These are phyloP conservation scores for Asterophora parasitica DNA, from an alignment of 768 basidiomycete species.

Conservation along the genomic window DNA sequence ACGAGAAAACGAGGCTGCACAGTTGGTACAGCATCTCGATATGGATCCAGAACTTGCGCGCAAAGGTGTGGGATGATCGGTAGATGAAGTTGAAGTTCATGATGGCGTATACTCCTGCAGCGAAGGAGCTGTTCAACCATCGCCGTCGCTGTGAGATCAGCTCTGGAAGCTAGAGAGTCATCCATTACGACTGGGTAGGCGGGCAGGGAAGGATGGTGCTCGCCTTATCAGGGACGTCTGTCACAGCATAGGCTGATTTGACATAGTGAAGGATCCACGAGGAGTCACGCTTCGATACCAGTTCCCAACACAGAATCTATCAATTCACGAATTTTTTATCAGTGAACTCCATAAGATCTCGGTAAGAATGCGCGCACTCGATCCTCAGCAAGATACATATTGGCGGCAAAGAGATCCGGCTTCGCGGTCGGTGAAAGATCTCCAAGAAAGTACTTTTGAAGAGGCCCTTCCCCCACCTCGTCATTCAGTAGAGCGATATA, in stretches of 20 bases:
- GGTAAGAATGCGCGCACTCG: constrained; percentile 40
- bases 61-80: constrained; percentile 75
- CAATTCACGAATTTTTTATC: neutral
- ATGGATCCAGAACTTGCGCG: constrained; percentile 92
- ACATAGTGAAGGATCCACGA: constrained; percentile 96
- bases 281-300: constrained; percentile 86
- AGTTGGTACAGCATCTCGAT: constrained; percentile 89
- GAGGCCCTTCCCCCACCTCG: constrained; percentile 71
- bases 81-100: constrained; percentile 96
- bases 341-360: too few species aligned
- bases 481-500: constrained; percentile 93
- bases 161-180: constrained; percentile 64
- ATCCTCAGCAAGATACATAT: constrained; percentile 96
- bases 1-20: constrained; percentile 89
- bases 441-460: constrained; percentile 97
- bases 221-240: constrained; percentile 90
- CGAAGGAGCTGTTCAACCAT: constrained; percentile 98
- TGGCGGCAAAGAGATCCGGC: constrained; percentile 92
- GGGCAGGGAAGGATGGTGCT: constrained; percentile 11
- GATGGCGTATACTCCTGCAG: constrained; percentile 88
- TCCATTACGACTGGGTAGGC: neutral
- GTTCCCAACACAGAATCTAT: constrained; percentile 95
- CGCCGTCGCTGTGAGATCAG: constrained; percentile 91
- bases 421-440: constrained; percentile 67
- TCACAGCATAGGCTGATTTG: constrained; percentile 88